Conservation (phyloP, 129 eudicot genomes). For the Artemisia annua region DNA sequence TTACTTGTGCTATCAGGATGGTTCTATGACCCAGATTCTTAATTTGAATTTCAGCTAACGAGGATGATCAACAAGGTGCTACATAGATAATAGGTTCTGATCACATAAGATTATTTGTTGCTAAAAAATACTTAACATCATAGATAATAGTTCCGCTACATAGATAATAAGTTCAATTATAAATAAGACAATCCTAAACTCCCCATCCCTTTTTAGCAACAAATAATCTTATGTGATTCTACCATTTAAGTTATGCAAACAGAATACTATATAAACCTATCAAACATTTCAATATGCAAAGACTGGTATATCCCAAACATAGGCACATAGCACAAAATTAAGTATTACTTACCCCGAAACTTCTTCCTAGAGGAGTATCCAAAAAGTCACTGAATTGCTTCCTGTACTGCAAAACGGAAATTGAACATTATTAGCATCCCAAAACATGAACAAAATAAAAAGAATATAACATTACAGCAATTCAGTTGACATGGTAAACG, state of each 20-base stretch:
- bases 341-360: slow-evolving; percentile 62
- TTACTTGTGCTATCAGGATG: too few relatives aligned
- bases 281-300: background rate
- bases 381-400: slow-evolving; percentile 58
- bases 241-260: background rate
- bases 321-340: background rate
- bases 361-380: slow-evolving; percentile 74
- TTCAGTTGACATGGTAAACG: too few relatives aligned
- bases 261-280: too few relatives aligned
- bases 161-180: too few relatives aligned
- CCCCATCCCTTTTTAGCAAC: too few relatives aligned
- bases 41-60: background rate
- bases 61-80: too few relatives aligned
- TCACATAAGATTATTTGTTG: too few relatives aligned
- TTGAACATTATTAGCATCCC: background rate
- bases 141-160: too few relatives aligned
- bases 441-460: background rate
- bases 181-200: background rate
- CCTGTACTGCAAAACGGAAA: slow-evolving; percentile 67
- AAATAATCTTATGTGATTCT: too few relatives aligned
- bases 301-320: background rate
- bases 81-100: too few relatives aligned
- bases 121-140: too few relatives aligned
- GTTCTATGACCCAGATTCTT: background rate
- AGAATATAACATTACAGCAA: background rate